These are phyloP conservation scores for Isoetes engelmannii DNA, from an alignment of 83 land plant genomes.

Conservation along the genomic window DNA sequence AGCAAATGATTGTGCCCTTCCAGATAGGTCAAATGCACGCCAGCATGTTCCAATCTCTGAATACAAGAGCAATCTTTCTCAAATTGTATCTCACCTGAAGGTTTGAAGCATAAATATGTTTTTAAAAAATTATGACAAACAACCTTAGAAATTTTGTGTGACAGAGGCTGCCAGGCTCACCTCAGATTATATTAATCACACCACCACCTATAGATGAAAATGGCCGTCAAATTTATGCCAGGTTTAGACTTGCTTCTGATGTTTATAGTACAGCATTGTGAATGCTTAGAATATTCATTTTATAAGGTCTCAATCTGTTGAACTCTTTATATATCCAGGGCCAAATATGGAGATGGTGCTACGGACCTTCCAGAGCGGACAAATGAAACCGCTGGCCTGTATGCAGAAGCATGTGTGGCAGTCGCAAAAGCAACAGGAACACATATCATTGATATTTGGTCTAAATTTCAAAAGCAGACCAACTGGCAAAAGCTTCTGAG, in stretches of 20 bases:
- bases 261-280: no score
- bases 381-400: conserved; percentile 56
- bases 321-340: conserved; percentile 28
- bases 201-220: conserved; percentile 74
- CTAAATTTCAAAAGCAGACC: conserved; percentile 57
- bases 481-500: conserved; percentile 75
- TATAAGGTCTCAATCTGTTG: background rate
- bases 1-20: conserved; percentile 74
- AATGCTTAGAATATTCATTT: background rate
- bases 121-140: background rate
- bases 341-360: conserved; percentile 55
- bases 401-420: conserved; percentile 49
- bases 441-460: conserved; percentile 48
- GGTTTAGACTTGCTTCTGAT: conserved; percentile 16
- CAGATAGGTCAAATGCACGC: conserved; percentile 42
- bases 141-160: background rate
- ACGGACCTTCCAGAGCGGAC: conserved; percentile 59
- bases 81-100: conserved; percentile 59
- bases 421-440: conserved; percentile 45
- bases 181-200: conserved; percentile 49
- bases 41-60: conserved; percentile 66
- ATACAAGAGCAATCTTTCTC: conserved; percentile 59
- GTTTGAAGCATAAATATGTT: conserved; percentile 15
- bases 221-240: conserved; percentile 49
- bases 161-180: conserved; percentile 40